phyloP scores from a whole-genome alignment of 371 early-diverging fungal genomes.

The Mucor lusitanicus region DNA sequence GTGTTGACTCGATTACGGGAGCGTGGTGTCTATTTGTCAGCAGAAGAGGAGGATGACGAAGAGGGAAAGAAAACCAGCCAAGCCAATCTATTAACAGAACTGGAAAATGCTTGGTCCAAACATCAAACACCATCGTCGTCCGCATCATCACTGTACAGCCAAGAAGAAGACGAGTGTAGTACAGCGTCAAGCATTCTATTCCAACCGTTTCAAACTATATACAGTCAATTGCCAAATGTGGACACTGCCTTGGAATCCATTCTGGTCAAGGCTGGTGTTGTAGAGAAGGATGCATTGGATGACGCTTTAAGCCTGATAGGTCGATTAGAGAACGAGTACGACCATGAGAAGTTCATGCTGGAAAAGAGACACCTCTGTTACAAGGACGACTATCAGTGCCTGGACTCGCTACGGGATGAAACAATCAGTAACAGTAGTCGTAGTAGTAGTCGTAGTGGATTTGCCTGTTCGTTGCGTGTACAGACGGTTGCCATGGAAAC shows the following conservation, averaged over 20 bases:
- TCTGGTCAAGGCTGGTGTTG: slow-evolving; percentile 11
- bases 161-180: not conserved
- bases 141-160: not conserved
- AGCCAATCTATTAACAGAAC: slow-evolving; percentile 7
- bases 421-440: not conserved
- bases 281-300: slow-evolving; percentile 18
- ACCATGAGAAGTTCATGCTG: slow-evolving; percentile 12
- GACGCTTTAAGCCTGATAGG: slow-evolving; percentile 15
- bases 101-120: slow-evolving; percentile 16
- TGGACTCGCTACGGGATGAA: not conserved
- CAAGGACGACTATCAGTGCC: not conserved
- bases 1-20: slow-evolving; percentile 18
- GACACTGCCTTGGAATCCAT: slow-evolving; percentile 17
- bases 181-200: not conserved
- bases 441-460: not conserved
- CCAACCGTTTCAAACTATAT: slow-evolving; percentile 4
- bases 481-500: not conserved
- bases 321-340: slow-evolving; percentile 16
- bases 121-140: not conserved
- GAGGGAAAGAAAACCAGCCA: not conserved
- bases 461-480: not conserved
- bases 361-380: slow-evolving; percentile 9
- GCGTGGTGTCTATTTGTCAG: slow-evolving; percentile 3
- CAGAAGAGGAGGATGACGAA: not conserved
- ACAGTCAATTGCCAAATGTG: slow-evolving; percentile 10